Base-by-base conservation (phyloP, 257 asterid genomes). In the Scutellaria baicalensis region DNA sequence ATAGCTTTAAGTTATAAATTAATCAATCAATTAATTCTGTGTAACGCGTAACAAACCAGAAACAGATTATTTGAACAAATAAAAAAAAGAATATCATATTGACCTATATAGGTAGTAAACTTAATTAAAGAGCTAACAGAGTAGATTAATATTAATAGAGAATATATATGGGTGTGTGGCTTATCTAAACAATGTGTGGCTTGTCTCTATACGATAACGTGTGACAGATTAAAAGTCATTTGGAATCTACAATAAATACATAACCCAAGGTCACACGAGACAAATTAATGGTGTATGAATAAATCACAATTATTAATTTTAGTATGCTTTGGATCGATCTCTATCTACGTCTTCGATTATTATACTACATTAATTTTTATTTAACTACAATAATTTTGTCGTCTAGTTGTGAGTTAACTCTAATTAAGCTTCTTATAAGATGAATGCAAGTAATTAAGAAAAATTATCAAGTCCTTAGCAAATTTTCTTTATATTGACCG, bases 321-420 rank as follows among this genome's bases (percentile, higher is more conserved):
- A 33, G 36, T 47, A 6, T 57, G 39, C 6, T 31, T 40, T 59
- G 64, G 69, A 74, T 74, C 69, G 66, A 31, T 35, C 38, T n/a
- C 33, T 27, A 27, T 27, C 33, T 27, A 1, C 33, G 3, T 27
- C 1, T 33, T 49, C 10, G 31, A 21, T 39, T 17, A 7, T 35
- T 17, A 35, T 9, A 10, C 43, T 20, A 52, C 38, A 20, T 21
- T 1, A 59, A n/a, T n/a, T n/a, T n/a, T n/a, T n/a, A n/a, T n/a
- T 51, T n/a, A 50, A 68, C 64, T 5, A 23, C 65, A 65, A 42
- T 62, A 51, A 17, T 59, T 51, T 69, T 75, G 71, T 75, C 71
- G 62, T 52, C n/a, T 75, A 42, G 61, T 18, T n/a, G 23, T 17
- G 56, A 36, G 2, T 17, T 12, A n/a, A n/a, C n/a, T n/a, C n/a